Percentiles rank a stretch among this genome's conserved stretches.
Conservation (phyloP, 2,329 filamentous ascomycete species). For the Ophiognomonia clavigignenti-juglandacearum region DNA sequence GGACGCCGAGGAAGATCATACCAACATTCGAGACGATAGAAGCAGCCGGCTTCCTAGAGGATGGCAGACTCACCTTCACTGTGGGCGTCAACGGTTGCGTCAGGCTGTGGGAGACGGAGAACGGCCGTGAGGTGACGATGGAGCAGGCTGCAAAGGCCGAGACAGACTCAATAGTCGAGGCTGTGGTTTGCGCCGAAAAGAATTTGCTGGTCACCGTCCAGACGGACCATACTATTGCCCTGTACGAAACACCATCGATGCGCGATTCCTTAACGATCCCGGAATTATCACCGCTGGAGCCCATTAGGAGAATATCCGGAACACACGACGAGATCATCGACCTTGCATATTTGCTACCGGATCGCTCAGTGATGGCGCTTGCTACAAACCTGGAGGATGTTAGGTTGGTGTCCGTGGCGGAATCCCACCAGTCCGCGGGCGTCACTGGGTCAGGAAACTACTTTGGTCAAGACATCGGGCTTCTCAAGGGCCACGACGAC, state of each 20-base stretch:
- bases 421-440: constrained; percentile 25
- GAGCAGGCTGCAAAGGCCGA: constrained; percentile 62
- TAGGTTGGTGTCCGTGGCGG: constrained; percentile 70
- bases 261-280: constrained; percentile 30
- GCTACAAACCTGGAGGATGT: constrained; percentile 96
- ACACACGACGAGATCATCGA: constrained; percentile 98
- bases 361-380: constrained; percentile 77
- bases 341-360: constrained; percentile 75
- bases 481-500: constrained; percentile 87
- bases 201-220: constrained; percentile 77
- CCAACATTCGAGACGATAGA: constrained; percentile 85
- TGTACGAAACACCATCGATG: constrained; percentile 53
- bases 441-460: constrained; percentile 42
- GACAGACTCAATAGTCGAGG: constrained; percentile 64
- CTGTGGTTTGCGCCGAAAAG: constrained; percentile 60
- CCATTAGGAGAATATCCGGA: constrained; percentile 77
- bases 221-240: constrained; percentile 79
- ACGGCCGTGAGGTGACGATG: constrained; percentile 72
- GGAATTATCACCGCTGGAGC: constrained; percentile 38
- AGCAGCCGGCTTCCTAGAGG: constrained; percentile 70
- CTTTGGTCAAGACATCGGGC: constrained; percentile 84
- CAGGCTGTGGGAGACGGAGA: constrained; percentile 76
- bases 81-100: constrained; percentile 80
- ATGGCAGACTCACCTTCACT: constrained; percentile 71
- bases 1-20: constrained; percentile 76